These are phyloP conservation scores for Exophiala spinifera DNA, from an alignment of 2,329 filamentous ascomycete genomes.

Conservation along the genomic window DNA sequence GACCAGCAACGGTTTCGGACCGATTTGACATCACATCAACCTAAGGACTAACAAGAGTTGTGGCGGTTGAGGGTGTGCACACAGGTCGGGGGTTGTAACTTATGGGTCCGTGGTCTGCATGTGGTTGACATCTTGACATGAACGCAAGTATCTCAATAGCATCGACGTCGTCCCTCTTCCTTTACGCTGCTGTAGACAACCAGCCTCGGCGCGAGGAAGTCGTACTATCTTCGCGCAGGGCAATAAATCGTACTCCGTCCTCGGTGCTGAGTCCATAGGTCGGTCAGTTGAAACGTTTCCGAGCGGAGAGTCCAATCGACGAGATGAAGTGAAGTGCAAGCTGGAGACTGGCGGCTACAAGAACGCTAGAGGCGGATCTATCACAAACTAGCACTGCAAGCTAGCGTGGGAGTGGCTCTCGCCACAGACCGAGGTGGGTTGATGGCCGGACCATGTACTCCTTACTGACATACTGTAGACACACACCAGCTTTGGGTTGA, in stretches of 20 bases:
- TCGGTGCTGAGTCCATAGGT: too few relatives aligned
- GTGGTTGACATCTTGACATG: slow-evolving; percentile 18
- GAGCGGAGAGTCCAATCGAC: neutral
- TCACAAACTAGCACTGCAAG: slow-evolving; percentile 16
- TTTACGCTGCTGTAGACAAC: too few relatives aligned
- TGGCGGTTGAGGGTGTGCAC: slow-evolving; percentile 1
- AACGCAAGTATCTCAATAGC: neutral
- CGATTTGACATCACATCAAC: neutral
- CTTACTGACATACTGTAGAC: neutral
- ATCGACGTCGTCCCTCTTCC: too few relatives aligned
- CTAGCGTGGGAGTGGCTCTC: slow-evolving; percentile 19
- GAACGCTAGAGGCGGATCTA: slow-evolving; percentile 7
- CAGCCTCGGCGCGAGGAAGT: too few relatives aligned
- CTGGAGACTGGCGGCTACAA: slow-evolving; percentile 17
- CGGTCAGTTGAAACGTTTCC: too few relatives aligned
- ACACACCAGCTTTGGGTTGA: neutral
- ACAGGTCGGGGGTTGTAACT: too few relatives aligned
- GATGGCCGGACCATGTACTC: too few relatives aligned
- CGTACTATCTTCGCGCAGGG: too few relatives aligned
- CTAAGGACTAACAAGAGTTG: neutral
- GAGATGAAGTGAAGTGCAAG: neutral
- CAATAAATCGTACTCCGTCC: too few relatives aligned
- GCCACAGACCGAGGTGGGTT: neutral
- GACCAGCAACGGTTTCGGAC: neutral
- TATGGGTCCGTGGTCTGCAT: too few relatives aligned